phyloP scores from a whole-genome alignment of 345 rosid species.

The Rubroshorea leprosula region DNA sequence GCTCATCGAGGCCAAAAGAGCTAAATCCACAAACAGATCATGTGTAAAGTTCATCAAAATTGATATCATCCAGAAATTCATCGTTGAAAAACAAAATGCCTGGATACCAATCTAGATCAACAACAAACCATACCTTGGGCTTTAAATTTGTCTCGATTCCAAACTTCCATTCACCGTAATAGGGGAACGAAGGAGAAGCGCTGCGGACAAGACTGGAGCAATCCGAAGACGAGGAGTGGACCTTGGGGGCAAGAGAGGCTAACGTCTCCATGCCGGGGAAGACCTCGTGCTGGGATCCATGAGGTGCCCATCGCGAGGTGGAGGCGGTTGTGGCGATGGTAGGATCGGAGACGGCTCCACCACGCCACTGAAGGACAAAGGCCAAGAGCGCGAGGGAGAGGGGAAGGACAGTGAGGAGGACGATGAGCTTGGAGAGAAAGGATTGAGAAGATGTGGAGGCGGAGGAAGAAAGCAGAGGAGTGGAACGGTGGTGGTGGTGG shows the following conservation, averaged over 20 bases:
- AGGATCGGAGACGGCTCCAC: conserved; percentile 63
- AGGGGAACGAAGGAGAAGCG: conserved; percentile 78
- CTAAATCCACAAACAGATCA: conserved; percentile 3
- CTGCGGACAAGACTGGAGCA: conserved; percentile 54
- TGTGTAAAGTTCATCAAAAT: not conserved
- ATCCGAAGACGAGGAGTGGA: conserved; percentile 50
- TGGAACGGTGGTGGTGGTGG: conserved; percentile 50
- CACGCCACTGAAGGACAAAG: conserved; percentile 90
- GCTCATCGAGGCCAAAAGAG: conserved; percentile 1
- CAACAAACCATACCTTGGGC: conserved; percentile 44
- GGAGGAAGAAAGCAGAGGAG: conserved; percentile 44
- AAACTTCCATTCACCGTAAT: conserved; percentile 67
- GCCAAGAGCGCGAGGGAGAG: conserved; percentile 85
- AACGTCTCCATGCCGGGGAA: conserved; percentile 90
- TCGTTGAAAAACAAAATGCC: not conserved
- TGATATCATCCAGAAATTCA: not conserved
- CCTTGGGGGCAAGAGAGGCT: conserved; percentile 55
- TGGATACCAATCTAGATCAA: conserved; percentile 13
- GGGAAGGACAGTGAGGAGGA: conserved; percentile 77
- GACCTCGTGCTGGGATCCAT: conserved; percentile 58
- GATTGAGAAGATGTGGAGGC: conserved; percentile 40
- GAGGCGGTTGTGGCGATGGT: conserved; percentile 30
- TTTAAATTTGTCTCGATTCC: conserved; percentile 51
- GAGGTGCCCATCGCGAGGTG: conserved; percentile 56
- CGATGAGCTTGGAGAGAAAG: conserved; percentile 54